These are phyloP conservation scores for Leccinum fuscescens DNA, from an alignment of 1,284 basidiomycete genomes.

Conservation along the genomic window DNA sequence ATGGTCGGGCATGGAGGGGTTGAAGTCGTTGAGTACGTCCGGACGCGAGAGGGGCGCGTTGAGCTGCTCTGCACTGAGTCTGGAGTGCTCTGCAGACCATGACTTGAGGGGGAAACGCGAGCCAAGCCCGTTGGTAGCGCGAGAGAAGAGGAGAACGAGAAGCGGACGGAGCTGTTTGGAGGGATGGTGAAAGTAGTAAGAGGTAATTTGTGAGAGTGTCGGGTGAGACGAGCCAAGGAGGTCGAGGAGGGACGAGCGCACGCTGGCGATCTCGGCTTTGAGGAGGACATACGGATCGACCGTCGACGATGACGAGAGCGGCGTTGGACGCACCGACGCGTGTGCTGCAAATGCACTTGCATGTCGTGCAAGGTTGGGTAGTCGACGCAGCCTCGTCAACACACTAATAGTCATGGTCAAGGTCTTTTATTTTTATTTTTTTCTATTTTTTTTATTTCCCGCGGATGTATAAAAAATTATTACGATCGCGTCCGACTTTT, in stretches of 20 bases:
- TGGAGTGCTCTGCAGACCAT: conserved; percentile 44
- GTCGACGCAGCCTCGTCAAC: conserved; percentile 15
- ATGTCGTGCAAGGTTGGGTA: conserved; percentile 10
- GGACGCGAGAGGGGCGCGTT: conserved; percentile 70
- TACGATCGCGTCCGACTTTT: conserved; percentile 25
- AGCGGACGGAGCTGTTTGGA: conserved; percentile 92
- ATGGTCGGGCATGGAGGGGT: conserved; percentile 75
- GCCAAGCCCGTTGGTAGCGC: conserved; percentile 85
- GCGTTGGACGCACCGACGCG: conserved; percentile 13
- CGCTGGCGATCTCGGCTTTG: conserved; percentile 69
- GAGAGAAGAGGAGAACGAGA: conserved; percentile 86
- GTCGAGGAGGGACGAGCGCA: conserved; percentile 75
- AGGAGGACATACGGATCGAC: conserved; percentile 69
- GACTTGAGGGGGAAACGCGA: conserved; percentile 49
- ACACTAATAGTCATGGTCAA: conserved; percentile 22
- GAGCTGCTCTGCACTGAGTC: conserved; percentile 48
- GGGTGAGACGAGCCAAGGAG: conserved; percentile 90
- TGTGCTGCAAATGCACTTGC: conserved; percentile 30
- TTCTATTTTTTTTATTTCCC: conserved; percentile 17
- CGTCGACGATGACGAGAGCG: conserved; percentile 19
- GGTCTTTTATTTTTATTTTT: conserved; percentile 1
- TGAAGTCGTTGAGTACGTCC: conserved; percentile 83
- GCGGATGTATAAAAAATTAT: conserved; percentile 13
- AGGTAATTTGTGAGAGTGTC: conserved; percentile 82
- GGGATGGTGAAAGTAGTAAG: conserved; percentile 89